Evolutionary conservation across 164 flowering plant genomes (phyloP), one percentile per base, ranked within the genome.

Genomic region (Liquidambar formosana): DNA sequence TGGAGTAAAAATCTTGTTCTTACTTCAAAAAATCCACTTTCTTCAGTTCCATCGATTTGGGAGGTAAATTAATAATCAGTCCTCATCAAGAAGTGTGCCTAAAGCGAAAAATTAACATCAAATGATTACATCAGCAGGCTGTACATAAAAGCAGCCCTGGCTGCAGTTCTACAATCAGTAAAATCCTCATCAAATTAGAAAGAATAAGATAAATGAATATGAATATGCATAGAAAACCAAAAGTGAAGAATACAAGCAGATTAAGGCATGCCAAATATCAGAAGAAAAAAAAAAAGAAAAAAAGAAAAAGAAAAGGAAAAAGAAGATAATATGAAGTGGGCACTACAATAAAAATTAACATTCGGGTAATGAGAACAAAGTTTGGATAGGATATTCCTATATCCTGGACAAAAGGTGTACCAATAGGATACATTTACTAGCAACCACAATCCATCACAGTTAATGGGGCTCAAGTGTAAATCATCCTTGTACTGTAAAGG

Each of bases 1-100:
- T 85, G 65, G 82, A 75, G 75, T 93, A 93, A 73, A 91, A 93
- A 27, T 84, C 86, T 15, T 96, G 87, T 63, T 93, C 98, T 73
- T 87, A 91, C 56, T 67, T 47, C 1, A 97, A 83, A 71, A 93
- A 93, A 14, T 91, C 98, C 65, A 93, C 91, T 71, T 83, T 85
- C 68, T 71, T 86, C 79, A 93, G 62, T 66, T 82, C 84, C 28
- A 94, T 58, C 8, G 82, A 73, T 75, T 94, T 94, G 16, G 97
- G 93, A 11, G 98, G 98, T 21, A 94, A 76, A 28, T 62, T 76
- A 66, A 94, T 88, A 28, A 94, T 94, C 1, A 97, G 98, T 73
- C 77, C 59, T 97, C 98, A 75, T 94, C 98, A 81, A 94, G 80
- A 79, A 81, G 69, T n/a, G 95, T 86, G 44, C 86, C 98, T 93